Percentiles rank a stretch among this genome's conserved stretches.
phyloP scores from a whole-genome alignment of 257 asterid species.

The Solanum bulbocastanum region DNA sequence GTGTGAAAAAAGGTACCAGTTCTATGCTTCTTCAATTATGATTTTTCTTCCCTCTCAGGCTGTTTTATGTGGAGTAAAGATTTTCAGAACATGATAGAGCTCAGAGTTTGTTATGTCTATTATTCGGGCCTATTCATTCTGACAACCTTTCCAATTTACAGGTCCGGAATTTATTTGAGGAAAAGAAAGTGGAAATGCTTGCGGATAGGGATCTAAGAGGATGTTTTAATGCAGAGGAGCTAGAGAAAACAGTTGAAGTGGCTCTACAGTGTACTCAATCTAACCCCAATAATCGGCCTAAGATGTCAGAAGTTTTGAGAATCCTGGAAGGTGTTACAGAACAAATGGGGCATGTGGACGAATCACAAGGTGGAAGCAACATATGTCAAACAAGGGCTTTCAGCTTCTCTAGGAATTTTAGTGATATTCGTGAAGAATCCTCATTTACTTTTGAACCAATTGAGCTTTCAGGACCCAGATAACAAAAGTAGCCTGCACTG shows the following conservation, averaged over 20 bases:
- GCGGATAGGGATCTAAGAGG: slow-evolving; percentile 66
- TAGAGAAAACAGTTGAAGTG: slow-evolving; percentile 50
- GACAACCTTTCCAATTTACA: neutral
- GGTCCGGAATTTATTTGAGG: slow-evolving; percentile 58
- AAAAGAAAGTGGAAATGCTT: slow-evolving; percentile 52
- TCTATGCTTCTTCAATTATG: neutral
- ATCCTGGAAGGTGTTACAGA: slow-evolving; percentile 49
- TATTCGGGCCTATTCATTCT: neutral
- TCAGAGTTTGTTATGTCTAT: neutral
- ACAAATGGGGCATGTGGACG: slow-evolving; percentile 27
- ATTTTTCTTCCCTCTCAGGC: neutral
- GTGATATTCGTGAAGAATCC: slow-evolving; percentile 50
- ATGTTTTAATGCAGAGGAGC: slow-evolving; percentile 38
- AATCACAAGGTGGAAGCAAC: slow-evolving; percentile 37
- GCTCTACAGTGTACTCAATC: slow-evolving; percentile 65
- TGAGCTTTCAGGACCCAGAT: slow-evolving; percentile 91
- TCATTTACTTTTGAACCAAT: slow-evolving; percentile 75
- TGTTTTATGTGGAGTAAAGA: neutral
- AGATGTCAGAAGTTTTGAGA: slow-evolving; percentile 61
- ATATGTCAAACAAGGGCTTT: slow-evolving; percentile 34
- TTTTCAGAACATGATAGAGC: neutral
- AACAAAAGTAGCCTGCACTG: neutral
- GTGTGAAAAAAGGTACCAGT: neutral
- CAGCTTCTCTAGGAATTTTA: slow-evolving; percentile 57
- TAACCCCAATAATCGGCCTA: slow-evolving; percentile 59